phyloP scores from a whole-genome alignment of 202 grass and related monocot species.

The Saccharum hybrid region DNA sequence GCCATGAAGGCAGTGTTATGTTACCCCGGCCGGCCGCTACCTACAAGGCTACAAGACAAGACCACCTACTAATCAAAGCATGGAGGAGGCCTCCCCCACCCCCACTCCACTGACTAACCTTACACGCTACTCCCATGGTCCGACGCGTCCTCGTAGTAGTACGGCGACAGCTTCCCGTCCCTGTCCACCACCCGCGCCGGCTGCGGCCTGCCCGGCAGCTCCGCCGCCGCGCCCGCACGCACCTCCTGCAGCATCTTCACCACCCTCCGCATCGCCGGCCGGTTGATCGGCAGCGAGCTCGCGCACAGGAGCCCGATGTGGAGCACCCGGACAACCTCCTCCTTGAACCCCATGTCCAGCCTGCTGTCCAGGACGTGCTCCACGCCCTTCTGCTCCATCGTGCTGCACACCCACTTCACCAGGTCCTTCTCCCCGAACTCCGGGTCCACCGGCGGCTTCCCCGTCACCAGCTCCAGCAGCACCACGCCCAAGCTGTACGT shows the following conservation, averaged over 20 bases:
- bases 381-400: conserved; percentile 64
- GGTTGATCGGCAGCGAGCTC: conserved; percentile 86
- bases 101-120: no score
- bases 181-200: conserved; percentile 22
- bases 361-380: conserved; percentile 66
- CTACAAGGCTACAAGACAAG: no score
- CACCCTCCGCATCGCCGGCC: conserved; percentile 76
- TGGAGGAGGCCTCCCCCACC: no score
- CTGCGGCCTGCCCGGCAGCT: no score
- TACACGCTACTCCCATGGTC: conserved; percentile 47
- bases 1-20: no score
- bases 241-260: conserved; percentile 92
- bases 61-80: no score
- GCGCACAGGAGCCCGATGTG: conserved; percentile 74
- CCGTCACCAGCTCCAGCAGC: conserved; percentile 61
- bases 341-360: conserved; percentile 56
- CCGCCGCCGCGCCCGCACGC: neutral
- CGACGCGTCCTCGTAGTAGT: conserved; percentile 54
- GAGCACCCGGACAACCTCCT: conserved; percentile 65
- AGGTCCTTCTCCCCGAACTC: conserved; percentile 91
- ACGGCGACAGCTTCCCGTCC: conserved; percentile 63
- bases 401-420: conserved; percentile 83
- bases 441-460: conserved; percentile 65
- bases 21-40: no score
- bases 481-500: conserved; percentile 83